Evolutionary conservation across 2,329 filamentous ascomycete genomes (phyloP), one percentile per base, ranked within the genome.

Genomic region (Cladosporium sp.): DNA sequence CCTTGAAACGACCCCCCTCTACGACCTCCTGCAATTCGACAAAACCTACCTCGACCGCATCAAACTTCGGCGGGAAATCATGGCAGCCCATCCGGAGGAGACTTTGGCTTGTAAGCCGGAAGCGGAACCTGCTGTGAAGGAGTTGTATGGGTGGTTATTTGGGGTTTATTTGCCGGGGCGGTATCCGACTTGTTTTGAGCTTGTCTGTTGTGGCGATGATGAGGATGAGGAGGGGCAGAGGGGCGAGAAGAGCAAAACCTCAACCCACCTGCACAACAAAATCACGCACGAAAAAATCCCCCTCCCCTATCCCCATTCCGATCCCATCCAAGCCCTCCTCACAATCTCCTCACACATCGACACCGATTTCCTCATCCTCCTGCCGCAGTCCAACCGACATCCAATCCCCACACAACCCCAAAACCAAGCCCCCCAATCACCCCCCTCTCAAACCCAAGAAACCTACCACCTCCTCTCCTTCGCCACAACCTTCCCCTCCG

Each of bases 1-100:
- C 3, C 70, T 84, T 19, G 73, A 80, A 59, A 78, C 70, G 39
- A 71, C 75, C 12, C 61, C 73, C 7, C 62, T 78, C 1, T 79
- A 76, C n/a, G 73, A 80, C 8, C 71, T 84, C 13, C 67, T 85
- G 32, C 71, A 67, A 15, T 78, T 84, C 65, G 82, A 85, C 65
- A 76, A 77, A 34, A 83, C 76, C 7, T 84, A 84, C 61, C 65
- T 70, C 17, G 62, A 72, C 1, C 75, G 80, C 15, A 69, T 84
- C 43, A 47, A 64, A 1, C 66, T 80, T 20, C 78, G 82, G 2
- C 67, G 70, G 11, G 50, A 68, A 4, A 63, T 80, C 12, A 71
- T 84, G 27, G 43, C 62, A 7, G 60, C 73, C 7, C 66, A 80
- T 45, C 61, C 62, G 7, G 57, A 68, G 45, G 70, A 76, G 45